Base-by-base conservation (phyloP, 2,329 filamentous ascomycete genomes). In the Xylariaceae sp. region DNA sequence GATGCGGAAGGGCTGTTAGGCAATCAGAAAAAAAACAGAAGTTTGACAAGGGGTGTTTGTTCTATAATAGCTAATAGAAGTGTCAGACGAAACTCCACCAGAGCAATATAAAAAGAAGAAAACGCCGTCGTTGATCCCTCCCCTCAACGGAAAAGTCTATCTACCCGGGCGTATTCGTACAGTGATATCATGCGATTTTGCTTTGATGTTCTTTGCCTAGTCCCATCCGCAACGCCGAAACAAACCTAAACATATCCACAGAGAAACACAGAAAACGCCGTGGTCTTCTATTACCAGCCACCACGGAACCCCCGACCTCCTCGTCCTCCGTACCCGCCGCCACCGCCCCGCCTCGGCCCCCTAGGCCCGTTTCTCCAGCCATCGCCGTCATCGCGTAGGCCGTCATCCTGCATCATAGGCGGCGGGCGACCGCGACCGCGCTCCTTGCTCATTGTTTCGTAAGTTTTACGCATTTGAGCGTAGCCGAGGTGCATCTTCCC, bases 401-500 rank as follows among this genome's bases (percentile, higher is more conserved):
- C 80, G 26, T 73, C 73, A 19, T 73, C 64, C 50, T 73, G 57
- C 73, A 75, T 59, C 49, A 53, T 53, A 1, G 49, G 56, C n/a
- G 76, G 35, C 72, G 74, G 19, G 82, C 84, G 41, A 83, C 77
- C 64, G 31, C 88, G 77, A 1, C 86, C 86, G 68, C 90, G 88
- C 69, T 96, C 91, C 72, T 91, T 91, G 50, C 87, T 87, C 59
- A 99, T 84, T n/a, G 81, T 76, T 53, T 96, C 91, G 66, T 84
- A 91, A 2, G 91, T 94, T 78, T 94, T 95, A 65, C 94, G 84
- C 94, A 99, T 99, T 74, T 96, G 89, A 12, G 94, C 94, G 70
- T 97, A 99, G 0, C 94, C 94, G 54, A 99, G 75, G 69, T 99
- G 94, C 94, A 99, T 99, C 78, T 99, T 99, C 27, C 94, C 94